Percentiles rank a stretch among this genome's conserved stretches.
Evolutionary conservation across 345 rosid species (phyloP).

Genomic region (Populus davidiana): DNA sequence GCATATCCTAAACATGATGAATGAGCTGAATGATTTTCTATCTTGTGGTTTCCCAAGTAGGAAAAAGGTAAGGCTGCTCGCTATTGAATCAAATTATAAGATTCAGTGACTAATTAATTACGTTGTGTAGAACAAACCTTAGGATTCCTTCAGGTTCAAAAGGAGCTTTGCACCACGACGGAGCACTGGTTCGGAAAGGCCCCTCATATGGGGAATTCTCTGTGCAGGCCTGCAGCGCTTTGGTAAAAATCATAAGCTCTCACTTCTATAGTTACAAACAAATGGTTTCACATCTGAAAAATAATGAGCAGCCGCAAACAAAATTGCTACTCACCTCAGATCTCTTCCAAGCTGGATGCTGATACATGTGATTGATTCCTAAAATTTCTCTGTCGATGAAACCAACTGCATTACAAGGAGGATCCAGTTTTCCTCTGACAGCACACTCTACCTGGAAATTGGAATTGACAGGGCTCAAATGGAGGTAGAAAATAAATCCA

Average conservation of each 20-base stretch:
- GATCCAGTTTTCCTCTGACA: constrained; percentile 70
- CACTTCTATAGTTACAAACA: not conserved
- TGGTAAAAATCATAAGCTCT: not conserved
- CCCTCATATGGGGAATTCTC: constrained; percentile 59
- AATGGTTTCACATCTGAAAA: not conserved
- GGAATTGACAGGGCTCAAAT: not conserved
- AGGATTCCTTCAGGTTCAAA: constrained; percentile 92
- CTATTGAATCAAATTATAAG: not conserved
- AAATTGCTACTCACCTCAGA: constrained; percentile 47
- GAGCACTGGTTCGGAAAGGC: constrained; percentile 51
- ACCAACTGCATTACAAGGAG: constrained; percentile 90
- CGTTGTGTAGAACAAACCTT: constrained; percentile 40
- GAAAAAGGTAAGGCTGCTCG: not conserved
- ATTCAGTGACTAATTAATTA: not conserved
- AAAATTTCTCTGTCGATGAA: constrained; percentile 66
- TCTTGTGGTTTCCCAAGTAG: not conserved
- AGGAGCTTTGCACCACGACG: constrained; percentile 86
- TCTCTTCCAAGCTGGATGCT: constrained; percentile 89
- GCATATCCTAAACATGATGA: not conserved
- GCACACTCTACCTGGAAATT: constrained; percentile 59
- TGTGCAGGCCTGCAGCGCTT: constrained; percentile 69
- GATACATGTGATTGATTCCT: constrained; percentile 73
- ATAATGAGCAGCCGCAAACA: not conserved
- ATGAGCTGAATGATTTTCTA: not conserved
- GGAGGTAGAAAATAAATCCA: not conserved